Conservation (phyloP, 345 rosid species). For the Arabis alpina region DNA sequence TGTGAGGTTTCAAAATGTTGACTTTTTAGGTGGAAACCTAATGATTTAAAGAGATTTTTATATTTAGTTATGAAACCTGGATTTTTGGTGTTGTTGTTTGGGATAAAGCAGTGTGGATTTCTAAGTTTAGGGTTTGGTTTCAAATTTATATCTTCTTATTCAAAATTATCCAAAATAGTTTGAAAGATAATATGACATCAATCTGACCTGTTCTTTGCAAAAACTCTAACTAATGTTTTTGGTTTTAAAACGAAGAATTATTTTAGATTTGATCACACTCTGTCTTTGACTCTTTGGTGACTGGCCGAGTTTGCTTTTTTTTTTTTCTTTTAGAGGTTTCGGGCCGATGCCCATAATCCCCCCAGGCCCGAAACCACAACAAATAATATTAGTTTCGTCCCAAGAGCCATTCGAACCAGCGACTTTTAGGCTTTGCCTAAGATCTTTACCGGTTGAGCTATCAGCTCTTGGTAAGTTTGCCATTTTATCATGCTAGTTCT, state of each 20-base stretch:
- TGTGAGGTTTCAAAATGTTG: conserved; percentile 4
- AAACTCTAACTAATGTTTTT: not conserved
- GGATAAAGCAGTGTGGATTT: conserved; percentile 26
- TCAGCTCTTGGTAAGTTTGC: too few relatives aligned
- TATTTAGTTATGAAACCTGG: conserved; percentile 34
- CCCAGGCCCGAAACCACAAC: too few relatives aligned
- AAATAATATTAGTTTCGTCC: too few relatives aligned
- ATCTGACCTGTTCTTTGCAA: not conserved
- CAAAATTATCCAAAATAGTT: conserved; percentile 19
- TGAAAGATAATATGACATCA: conserved; percentile 6
- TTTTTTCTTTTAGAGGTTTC: too few relatives aligned
- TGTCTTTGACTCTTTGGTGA: not conserved
- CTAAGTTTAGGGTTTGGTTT: conserved; percentile 36
- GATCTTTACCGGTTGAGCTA: too few relatives aligned
- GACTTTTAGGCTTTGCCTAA: too few relatives aligned
- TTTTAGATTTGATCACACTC: not conserved
- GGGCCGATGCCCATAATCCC: too few relatives aligned
- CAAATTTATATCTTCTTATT: conserved; percentile 24
- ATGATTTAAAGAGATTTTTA: conserved; percentile 30
- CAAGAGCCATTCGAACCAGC: too few relatives aligned
- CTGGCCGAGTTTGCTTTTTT: too few relatives aligned
- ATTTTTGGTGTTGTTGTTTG: conserved; percentile 10
- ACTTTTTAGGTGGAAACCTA: not conserved
- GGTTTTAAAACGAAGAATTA: not conserved
- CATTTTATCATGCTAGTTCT: too few relatives aligned